Base-by-base conservation (phyloP, 225 moss, liverwort and hornwort genomes). In the Pseudisothecium myosuroides region DNA sequence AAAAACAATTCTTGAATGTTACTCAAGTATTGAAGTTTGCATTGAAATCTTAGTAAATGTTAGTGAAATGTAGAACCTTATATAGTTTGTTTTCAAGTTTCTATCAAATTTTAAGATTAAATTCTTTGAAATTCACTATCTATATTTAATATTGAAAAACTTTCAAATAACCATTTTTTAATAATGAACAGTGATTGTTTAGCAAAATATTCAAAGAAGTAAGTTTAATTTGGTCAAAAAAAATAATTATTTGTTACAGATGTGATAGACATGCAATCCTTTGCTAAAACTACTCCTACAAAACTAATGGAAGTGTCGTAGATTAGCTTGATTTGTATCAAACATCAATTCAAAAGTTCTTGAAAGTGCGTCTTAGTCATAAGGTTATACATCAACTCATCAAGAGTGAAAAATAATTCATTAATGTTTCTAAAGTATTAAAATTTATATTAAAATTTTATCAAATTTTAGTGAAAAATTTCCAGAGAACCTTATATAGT, bases 161-260 rank as follows among this genome's bases (percentile, higher is more conserved):
- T 29, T 31, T 49, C 6, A 9, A 4, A 6, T 49, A 19, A 49
- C 4, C 7, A 50, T 76, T 50, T n/a, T n/a, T n/a, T n/a, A n/a
- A n/a, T n/a, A n/a, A n/a, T n/a, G n/a, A n/a, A n/a, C n/a, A n/a
- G n/a, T 31, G 2, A 32, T 0, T 11, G 4, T 4, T 45, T 29
- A 7, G 32, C 2, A 4, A 7, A 52, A 22, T 22, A 9, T 36
- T 76, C 1, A 22, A 76, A 4, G 3, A 50, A 0, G 15, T 34
- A 13, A 52, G 21, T 7, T 76, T 19, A 36, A 77, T 36, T 36
- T 54, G 3, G 3, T 23, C 22, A 50, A 23, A 23, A 34, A 34
- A 12, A 7, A 2, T 7, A 13, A 22, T 13, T 17, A 17, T 10
- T 43, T 14, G 36, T 9, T 0, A 6, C 0, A 9, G 1, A 36